Conservation (phyloP, 208 protist genomes). For the Leishmania guyanensis region DNA sequence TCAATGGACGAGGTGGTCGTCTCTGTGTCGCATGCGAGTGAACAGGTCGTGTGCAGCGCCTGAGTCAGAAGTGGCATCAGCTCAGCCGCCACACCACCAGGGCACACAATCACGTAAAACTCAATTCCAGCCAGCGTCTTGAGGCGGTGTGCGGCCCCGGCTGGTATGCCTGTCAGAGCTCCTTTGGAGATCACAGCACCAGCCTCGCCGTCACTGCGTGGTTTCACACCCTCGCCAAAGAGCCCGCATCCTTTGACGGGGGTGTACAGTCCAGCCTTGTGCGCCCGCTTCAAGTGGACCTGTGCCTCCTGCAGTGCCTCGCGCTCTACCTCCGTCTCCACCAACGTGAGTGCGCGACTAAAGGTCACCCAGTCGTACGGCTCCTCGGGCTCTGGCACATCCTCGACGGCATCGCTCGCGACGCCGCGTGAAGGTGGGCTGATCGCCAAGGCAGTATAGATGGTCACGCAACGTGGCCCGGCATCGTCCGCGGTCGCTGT, state of each 20-base stretch:
- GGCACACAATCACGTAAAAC: slow-evolving; percentile 46
- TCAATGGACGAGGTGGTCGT: slow-evolving; percentile 21
- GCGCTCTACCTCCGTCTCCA: slow-evolving; percentile 48
- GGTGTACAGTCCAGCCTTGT: slow-evolving; percentile 58
- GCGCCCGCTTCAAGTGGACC: slow-evolving; percentile 40
- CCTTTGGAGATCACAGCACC: not conserved
- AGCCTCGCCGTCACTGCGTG: not conserved
- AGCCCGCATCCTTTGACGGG: slow-evolving; percentile 61
- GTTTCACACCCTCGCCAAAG: slow-evolving; percentile 64
- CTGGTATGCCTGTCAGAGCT: no score
- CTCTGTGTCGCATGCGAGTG: slow-evolving; percentile 25
- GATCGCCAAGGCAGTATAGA: slow-evolving; percentile 71
- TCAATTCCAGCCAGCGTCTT: slow-evolving; percentile 35
- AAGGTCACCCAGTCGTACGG: slow-evolving; percentile 86
- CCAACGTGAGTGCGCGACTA: slow-evolving; percentile 36
- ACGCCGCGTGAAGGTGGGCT: slow-evolving; percentile 54
- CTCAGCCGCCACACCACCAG: slow-evolving; percentile 31
- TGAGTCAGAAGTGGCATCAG: slow-evolving; percentile 15
- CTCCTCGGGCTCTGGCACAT: slow-evolving; percentile 55
- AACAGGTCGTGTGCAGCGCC: slow-evolving; percentile 13
- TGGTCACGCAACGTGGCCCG: slow-evolving; percentile 39
- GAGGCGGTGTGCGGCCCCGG: not conserved
- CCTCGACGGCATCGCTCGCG: slow-evolving; percentile 60
- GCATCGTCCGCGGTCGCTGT: not conserved
- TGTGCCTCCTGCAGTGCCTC: slow-evolving; percentile 52